Evolutionary conservation across 352 stramenopile genomes (phyloP), one percentile per base, ranked within the genome.

Genomic region (Phytophthora pini): DNA sequence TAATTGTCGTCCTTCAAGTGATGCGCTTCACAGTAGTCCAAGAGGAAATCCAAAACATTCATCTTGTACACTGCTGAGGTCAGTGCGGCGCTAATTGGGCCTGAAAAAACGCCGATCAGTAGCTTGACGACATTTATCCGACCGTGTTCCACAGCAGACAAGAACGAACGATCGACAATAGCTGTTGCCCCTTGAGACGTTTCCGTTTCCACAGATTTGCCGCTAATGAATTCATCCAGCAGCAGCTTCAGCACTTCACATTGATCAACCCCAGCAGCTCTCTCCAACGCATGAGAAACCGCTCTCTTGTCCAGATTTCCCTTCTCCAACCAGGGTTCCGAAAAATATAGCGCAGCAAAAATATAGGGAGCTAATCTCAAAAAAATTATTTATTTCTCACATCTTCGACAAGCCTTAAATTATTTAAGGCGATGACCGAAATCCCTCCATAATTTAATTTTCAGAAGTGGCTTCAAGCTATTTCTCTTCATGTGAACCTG

Each of bases 41-140:
- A 38, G 44, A 67, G 22, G 31, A 61, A 67, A 41, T 47, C 59
- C 49, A 67, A 34, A 12, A 61, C 20, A 20, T 47, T 43, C 8
- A 61, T 29, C 4, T 24, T 17, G 1, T n/a, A 53, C 15, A 10
- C 27, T 31, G 59, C 41, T 26, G 34, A 4, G 24, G 44, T 13
- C 31, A 67, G 9, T 11, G 27, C 15, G 26, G 61, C 41, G 29
- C 32, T 38, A n/a, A 65, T 40, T n/a, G 50, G 50, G 2, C n/a
- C n/a, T 4, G 50, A 45, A 29, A 41, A 38, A 2, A 5, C 4
- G 17, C 39, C 26, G 17, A 62, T 40, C 32, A 62, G 15, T 20
- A 52, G 2, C 26, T 62, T 44, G 5, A 63, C 45, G 10, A 63
- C 36, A 12, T 20, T n/a, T 8, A 43, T 34, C 9, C 26, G 32